Evolutionary conservation across 495 filamentous ascomycete genomes (phyloP), one percentile per base, ranked within the genome.

Genomic region (Penicillium longicatenatum): DNA sequence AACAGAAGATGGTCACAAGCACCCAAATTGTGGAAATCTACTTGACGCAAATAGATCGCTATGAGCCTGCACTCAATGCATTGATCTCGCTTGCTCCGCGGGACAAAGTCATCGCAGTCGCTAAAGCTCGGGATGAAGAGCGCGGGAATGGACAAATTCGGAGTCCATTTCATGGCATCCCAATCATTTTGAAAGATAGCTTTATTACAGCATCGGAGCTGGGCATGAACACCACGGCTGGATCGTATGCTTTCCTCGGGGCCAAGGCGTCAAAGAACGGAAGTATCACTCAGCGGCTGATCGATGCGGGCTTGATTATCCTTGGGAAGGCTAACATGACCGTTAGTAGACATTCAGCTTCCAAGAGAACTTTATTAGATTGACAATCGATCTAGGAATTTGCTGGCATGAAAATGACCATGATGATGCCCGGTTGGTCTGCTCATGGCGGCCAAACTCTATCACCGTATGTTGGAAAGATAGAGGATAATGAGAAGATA

Each of bases 21-120:
- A 70, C 72, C 14, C 66, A 79, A 44, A 70, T 84, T 30, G 68
- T 82, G 2, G 60, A 74, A 45, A 65, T 70, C 42, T 84, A 83
- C 59, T 64, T 84, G 14, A 53, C 56, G 2, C 79, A 79, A 55
- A 83, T 83, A 22, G 69, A 75, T 19, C 61, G 55, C 19, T 70
- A 83, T 58, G 75, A 83, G 29, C n/a, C 57, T 72, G 21, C 61
- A 58, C 51, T 64, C 21, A 41, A 56, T 52, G 75, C 70, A 5
- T 35, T 78, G 19, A 77, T 77, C 54, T 69, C 67, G 7, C 52
- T 67, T 24, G 67, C 70, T 9, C 72, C 76, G 0, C 66, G 45
- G 49, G 67, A 70, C 11, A 59, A 67, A 30, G 61, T 77, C 4
- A 59, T 75, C 1, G 37, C 61, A 29, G 57, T 58, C 24, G 65